Evolutionary conservation across 2,329 filamentous ascomycete genomes (phyloP).

Genomic region (Verticillium alfalfae): DNA sequence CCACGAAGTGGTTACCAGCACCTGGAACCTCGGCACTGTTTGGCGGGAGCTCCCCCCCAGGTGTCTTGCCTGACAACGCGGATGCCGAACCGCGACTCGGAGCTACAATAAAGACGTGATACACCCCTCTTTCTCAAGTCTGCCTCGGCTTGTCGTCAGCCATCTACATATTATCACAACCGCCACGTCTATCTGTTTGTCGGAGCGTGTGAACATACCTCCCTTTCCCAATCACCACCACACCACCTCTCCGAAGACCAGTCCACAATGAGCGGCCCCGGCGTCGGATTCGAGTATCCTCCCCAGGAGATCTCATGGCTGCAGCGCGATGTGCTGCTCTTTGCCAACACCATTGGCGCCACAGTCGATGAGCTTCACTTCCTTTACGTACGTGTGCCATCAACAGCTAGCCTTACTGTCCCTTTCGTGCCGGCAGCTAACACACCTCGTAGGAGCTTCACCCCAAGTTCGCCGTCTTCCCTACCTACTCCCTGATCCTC

Average conservation of each 20-base stretch:
- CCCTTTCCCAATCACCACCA: neutral
- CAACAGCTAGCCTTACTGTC: neutral
- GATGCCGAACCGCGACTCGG: neutral
- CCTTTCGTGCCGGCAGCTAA: neutral
- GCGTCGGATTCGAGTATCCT: conserved; percentile 76
- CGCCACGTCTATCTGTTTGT: neutral
- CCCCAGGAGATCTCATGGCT: conserved; percentile 72
- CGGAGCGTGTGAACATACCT: neutral
- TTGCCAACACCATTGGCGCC: conserved; percentile 82
- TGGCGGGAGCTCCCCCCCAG: neutral
- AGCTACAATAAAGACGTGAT: neutral
- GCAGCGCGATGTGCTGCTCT: conserved; percentile 83
- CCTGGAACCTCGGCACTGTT: neutral
- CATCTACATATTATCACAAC: neutral
- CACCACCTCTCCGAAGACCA: neutral
- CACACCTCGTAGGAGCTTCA: conserved; percentile 64
- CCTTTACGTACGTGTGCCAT: conserved; percentile 65
- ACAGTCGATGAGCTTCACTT: conserved; percentile 87
- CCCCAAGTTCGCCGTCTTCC: conserved; percentile 81
- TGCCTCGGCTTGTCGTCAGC: neutral
- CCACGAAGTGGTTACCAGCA: neutral
- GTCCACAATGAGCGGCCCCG: conserved; percentile 31
- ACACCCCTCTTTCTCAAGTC: neutral
- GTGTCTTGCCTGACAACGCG: neutral
- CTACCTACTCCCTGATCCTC: conserved; percentile 79